Evolutionary conservation across 23 red algal genomes (phyloP).

Genomic region (Agarophyton chilense): DNA sequence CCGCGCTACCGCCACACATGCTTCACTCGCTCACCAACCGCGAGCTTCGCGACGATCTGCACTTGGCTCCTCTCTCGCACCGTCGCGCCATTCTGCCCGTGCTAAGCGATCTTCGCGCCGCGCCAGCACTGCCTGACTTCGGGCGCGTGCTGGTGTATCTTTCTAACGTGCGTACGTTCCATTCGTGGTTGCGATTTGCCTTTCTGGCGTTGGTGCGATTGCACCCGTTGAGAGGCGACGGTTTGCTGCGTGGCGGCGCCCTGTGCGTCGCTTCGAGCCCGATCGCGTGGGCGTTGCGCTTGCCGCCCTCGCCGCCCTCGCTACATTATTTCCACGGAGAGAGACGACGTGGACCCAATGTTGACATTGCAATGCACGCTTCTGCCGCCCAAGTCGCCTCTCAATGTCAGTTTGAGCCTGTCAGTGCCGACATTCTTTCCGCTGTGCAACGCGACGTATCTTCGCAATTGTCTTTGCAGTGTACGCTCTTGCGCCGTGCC

Average conservation of each 20-base stretch:
- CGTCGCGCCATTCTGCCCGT: slow-evolving; percentile 6
- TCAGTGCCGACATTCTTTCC: too few species aligned
- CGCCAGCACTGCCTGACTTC: slow-evolving; percentile 28
- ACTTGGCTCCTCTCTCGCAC: slow-evolving; percentile 22
- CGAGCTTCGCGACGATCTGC: slow-evolving; percentile 57
- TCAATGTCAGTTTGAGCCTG: too few species aligned
- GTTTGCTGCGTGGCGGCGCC: not conserved
- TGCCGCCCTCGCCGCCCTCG: not conserved
- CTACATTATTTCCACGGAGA: too few species aligned
- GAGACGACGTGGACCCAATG: too few species aligned
- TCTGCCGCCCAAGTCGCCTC: too few species aligned
- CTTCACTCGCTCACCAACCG: slow-evolving; percentile 40
- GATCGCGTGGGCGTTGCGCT: not conserved
- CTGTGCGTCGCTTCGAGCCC: not conserved
- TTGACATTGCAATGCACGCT: too few species aligned
- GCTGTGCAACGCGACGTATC: too few species aligned
- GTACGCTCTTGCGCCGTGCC: too few species aligned
- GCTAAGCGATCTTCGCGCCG: not conserved
- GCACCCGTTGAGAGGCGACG: not conserved
- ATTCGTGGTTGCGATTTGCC: slow-evolving; percentile 48
- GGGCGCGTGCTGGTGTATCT: slow-evolving; percentile 46
- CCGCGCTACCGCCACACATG: not conserved
- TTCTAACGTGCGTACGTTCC: slow-evolving; percentile 57
- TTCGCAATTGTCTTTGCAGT: too few species aligned
- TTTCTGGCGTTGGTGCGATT: slow-evolving; percentile 23